Base-by-base conservation (phyloP, 163 green algal genomes). In the Chloromonas sp. region DNA sequence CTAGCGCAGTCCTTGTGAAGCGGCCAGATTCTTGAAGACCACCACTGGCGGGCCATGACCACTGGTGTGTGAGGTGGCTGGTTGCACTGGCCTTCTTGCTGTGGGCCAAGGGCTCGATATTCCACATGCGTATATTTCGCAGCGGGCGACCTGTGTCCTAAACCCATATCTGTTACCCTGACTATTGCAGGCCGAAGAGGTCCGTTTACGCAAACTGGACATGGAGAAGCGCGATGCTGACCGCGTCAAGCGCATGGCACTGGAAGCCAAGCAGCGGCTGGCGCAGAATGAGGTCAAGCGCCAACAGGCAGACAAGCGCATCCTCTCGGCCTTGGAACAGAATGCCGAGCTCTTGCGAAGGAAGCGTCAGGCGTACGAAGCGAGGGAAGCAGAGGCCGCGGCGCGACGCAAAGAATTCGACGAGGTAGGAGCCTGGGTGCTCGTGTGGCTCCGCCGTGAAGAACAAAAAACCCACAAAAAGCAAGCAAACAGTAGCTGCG, bases 241-340 rank as follows among this genome's bases (percentile, higher is more conserved):
- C 85, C 86, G 91, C 5, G 81, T 90, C n/a, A 87, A 89, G 84
- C 83, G 88, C 81, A 91, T 93, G 86, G 84, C 90, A 86, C 82
- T 88, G 74, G 92, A 95, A 87, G 83, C 88, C 61, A 88, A 91
- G 59, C 89, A 93, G 86, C 82, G 85, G 2, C 89, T 90, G 60
- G 76, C 84, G 3, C 81, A 80, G 3, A 96, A 96, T 70, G 82
- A 86, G 1, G 90, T 91, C 74, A 93, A 92, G 84, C 89, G 92
- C 60, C 88, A 87, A 61, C 93, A 92, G 88, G 94, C 94, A n/a
- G 90, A 96, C 76, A 86, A 89, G 61, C 93, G 94, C 61, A 95
- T 97, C 74, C 80, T 78, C 36, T 87, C 86, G 2, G 92, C 94
- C 0, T 88, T 97, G 60, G 80, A 91, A 36, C 83, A 87, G 71